Evolutionary conservation across 2,329 filamentous ascomycete species (phyloP), one percentile per base, ranked within the genome.

Genomic region (Ascochyta fabae): DNA sequence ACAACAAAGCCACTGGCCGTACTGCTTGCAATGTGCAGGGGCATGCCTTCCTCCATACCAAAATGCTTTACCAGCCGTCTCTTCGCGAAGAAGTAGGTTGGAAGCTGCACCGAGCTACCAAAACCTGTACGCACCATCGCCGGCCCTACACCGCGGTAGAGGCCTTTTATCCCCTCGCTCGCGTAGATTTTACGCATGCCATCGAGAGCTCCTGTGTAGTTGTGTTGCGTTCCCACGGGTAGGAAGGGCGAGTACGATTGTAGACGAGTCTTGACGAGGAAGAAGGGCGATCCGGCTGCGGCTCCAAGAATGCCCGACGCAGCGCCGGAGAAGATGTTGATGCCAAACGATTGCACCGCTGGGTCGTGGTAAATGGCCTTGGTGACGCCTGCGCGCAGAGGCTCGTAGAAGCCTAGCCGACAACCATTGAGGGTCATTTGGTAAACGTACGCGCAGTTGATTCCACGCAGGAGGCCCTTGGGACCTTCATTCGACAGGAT

Each of bases 1-100:
- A 99, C 95, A 12, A 96, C 95, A 70, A 99, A 96, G 0, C 95
- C 95, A 69, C 92, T 96, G 34, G 86, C 88, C 4, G 94, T 88
- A 67, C 92, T 96, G 75, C 92, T 96, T 34, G 91, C 84, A 63
- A 99, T 81, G 75, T 99, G 95, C 69, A 99, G 80, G 40, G 90
- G 88, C 34, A 92, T 90, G 1, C 95, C 94, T 72, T 99, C 95
- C 70, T 95, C 82, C 89, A 98, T 92, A 41, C 88, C 92, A 49
- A 94, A 78, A 72, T 97, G 92, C 69, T 84, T 88, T 56, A 91
- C 84, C 66, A 99, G 79, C 66, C 90, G 83, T 59, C 95, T 83
- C 83, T 99, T 99, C 12, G 94, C 95, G 68, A 98, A 95, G 79
- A 98, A 99, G 77, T 99, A 99, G 33, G 95, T 99, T 2, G 95